phyloP scores from a whole-genome alignment of 345 rosid species.

The Syzygium grande region DNA sequence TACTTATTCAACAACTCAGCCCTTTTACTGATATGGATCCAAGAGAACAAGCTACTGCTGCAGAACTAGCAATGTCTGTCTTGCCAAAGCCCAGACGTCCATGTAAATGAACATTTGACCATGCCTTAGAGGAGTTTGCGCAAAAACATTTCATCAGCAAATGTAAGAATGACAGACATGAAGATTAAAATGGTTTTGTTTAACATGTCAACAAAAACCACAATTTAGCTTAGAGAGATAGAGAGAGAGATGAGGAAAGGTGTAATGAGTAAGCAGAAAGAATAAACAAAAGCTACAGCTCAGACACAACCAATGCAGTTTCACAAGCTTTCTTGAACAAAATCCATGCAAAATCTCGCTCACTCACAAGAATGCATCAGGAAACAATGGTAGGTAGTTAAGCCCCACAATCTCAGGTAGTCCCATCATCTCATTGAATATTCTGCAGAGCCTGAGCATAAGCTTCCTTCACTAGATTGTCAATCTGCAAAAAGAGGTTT shows the following conservation, averaged over 20 bases:
- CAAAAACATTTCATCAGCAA: not conserved
- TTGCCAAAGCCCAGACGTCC: not conserved
- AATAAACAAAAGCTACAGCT: no score
- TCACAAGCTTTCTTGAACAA: not conserved
- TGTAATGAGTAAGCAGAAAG: no score
- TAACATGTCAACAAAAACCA: no score
- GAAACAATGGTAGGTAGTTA: not conserved
- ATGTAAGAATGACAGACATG: not conserved
- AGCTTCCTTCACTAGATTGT: not conserved
- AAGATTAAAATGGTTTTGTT: not conserved
- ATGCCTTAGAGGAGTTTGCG: not conserved
- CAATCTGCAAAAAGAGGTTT: not conserved
- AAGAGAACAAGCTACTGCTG: not conserved
- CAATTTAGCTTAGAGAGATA: no score
- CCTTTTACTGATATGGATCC: not conserved
- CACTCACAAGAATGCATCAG: not conserved
- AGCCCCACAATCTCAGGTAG: not conserved
- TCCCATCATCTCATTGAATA: not conserved
- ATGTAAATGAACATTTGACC: not conserved
- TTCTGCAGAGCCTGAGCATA: fast-evolving
- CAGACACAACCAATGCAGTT: not conserved
- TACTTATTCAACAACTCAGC: not conserved
- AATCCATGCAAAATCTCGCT: no score
- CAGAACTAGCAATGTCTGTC: not conserved
- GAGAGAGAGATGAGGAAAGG: no score